Evolutionary conservation across 2,329 filamentous ascomycete species (phyloP).

Genomic region (Aspergillus caelatus): DNA sequence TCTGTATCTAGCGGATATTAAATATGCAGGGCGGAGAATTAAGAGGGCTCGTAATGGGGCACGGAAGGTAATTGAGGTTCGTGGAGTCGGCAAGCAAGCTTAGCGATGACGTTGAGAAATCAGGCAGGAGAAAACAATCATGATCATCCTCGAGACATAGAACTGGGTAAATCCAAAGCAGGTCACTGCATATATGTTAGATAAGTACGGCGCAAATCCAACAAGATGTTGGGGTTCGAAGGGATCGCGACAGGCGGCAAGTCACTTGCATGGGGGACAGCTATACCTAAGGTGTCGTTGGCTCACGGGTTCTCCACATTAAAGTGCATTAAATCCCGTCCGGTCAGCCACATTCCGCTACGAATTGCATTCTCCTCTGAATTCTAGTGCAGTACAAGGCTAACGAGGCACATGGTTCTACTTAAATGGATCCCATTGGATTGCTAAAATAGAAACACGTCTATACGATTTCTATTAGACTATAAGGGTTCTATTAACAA

Average conservation of each 20-base stretch:
- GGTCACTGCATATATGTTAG: neutral
- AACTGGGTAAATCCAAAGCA: neutral
- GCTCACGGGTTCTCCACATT: conserved; percentile 11
- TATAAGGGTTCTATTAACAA: neutral
- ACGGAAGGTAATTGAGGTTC: neutral
- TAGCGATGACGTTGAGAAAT: conserved; percentile 20
- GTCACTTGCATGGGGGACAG: conserved; percentile 5
- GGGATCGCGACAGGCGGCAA: neutral
- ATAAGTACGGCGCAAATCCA: neutral
- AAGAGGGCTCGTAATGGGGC: conserved; percentile 7
- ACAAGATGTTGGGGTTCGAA: conserved; percentile 1
- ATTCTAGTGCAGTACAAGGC: neutral
- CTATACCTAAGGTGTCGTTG: conserved; percentile 9
- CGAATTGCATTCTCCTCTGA: neutral
- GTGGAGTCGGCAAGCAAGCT: conserved; percentile 6
- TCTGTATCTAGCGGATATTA: conserved; percentile 6
- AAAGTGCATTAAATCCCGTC: conserved; percentile 1
- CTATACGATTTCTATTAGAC: neutral
- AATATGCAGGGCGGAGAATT: neutral
- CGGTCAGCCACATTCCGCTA: conserved; percentile 20
- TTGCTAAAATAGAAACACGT: neutral
- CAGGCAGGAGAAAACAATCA: conserved; percentile 24
- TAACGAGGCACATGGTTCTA: neutral
- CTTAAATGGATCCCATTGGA: neutral
- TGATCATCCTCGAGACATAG: conserved; percentile 20